Evolutionary conservation across 129 eudicot species (phyloP), one percentile per base, ranked within the genome.

Genomic region (Lonicera japonica): DNA sequence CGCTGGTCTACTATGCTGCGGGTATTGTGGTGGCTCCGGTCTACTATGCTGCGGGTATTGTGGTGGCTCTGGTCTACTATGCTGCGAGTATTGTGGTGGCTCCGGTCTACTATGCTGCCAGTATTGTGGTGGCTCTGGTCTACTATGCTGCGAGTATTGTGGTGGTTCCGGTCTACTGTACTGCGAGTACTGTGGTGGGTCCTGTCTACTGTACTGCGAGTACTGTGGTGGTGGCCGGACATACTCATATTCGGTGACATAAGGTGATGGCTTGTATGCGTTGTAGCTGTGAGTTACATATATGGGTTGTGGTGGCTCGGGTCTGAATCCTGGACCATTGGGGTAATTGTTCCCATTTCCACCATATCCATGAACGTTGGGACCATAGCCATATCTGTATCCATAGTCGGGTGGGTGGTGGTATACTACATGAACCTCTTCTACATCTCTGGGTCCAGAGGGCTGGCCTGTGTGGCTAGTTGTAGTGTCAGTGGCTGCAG

Each of bases 361-460:
- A 14, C 73, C 77, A 58, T 66, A 70, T 20, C 71, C 79, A 23
- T 74, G 83, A 53, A 60, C 0, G 48, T 23, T 62, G 16, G 59
- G 75, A 36, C 67, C 77, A 17, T 70, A 70, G 21, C 46, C 68
- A 61, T 70, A 65, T 69, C 78, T 47, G 22, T 70, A 65, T 5
- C 80, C 71, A 34, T 77, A 67, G 52, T 84, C 83, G n/a, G 92
- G 89, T 50, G 87, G 78, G 60, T 81, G 71, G 63, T 75, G 95
- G 53, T 83, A 67, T 70, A 76, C 73, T 1, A 67, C 81, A 50
- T 79, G 92, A 66, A 79, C 83, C 65, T 89, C 89, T 63, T 81
- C 87, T 0, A 73, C 73, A 62, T 75, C 79, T 59, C 60, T 79
- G 25, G 77, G 76, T 47, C 58, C 24, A 0, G 64, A 19, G 61